Conservation (phyloP, 73 alveolate genomes). For the Effrenium voratum region DNA sequence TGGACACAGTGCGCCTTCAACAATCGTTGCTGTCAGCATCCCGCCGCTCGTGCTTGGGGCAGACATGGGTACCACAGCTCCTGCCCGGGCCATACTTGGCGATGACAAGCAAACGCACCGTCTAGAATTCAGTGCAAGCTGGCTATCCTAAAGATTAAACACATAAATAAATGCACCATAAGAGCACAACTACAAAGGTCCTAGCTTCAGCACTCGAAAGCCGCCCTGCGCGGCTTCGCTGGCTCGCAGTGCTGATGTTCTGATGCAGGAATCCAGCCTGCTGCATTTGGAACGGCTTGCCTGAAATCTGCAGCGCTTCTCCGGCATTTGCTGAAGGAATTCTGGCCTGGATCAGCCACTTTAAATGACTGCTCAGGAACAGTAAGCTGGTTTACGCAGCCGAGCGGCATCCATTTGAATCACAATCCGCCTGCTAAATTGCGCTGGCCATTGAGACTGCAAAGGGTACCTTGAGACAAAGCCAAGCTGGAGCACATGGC, state of each 20-base stretch:
- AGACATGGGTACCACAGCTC: not conserved
- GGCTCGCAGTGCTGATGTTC: not conserved
- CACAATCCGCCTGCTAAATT: not conserved
- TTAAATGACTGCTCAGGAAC: not conserved
- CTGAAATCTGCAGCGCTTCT: constrained; percentile 12
- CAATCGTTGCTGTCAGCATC: not conserved
- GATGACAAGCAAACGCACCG: not conserved
- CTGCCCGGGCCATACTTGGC: no score
- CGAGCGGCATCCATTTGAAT: constrained; percentile 46
- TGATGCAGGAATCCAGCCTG: not conserved
- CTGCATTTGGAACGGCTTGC: constrained; percentile 18
- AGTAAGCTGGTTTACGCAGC: not conserved
- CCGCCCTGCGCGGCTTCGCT: not conserved
- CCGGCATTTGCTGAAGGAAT: not conserved
- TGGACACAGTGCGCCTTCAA: no score
- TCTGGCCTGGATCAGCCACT: not conserved
- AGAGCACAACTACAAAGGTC: no score
- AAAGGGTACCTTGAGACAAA: not conserved
- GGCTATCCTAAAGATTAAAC: not conserved
- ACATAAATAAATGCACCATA: no score
- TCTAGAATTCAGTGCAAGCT: not conserved
- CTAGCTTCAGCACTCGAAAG: not conserved
- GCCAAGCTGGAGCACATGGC: not conserved
- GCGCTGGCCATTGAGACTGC: constrained; percentile 41
- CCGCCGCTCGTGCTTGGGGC: not conserved